These are phyloP conservation scores for Plectosphaerella plurivora DNA, from an alignment of 2,329 filamentous ascomycete species.

Conservation along the genomic window DNA sequence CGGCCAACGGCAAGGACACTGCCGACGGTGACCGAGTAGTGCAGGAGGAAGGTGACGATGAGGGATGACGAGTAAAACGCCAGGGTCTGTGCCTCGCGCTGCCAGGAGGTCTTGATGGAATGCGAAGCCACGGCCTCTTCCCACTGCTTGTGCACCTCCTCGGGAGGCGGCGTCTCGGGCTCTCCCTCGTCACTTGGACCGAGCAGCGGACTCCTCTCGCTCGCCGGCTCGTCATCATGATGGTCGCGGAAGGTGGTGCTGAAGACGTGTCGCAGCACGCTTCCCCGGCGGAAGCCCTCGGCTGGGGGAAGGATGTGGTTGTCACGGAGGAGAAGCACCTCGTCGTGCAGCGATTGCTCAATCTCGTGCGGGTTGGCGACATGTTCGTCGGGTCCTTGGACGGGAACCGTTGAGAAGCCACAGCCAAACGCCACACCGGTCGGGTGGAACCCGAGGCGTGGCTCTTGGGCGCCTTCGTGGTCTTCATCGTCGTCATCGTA, in stretches of 20 bases:
- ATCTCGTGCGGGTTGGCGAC: constrained; percentile 50
- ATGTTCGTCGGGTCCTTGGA: constrained; percentile 30
- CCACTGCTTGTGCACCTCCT: constrained; percentile 70
- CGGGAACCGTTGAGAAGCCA: constrained; percentile 61
- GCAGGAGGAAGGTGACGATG: constrained; percentile 70
- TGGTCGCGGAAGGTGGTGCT: constrained; percentile 57
- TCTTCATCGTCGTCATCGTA: constrained; percentile 24
- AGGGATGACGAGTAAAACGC: constrained; percentile 65
- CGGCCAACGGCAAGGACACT: constrained; percentile 76
- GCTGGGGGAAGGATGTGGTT: constrained; percentile 59
- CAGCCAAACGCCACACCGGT: constrained; percentile 72
- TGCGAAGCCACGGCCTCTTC: constrained; percentile 78
- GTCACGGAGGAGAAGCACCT: constrained; percentile 56
- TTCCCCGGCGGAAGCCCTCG: constrained; percentile 26
- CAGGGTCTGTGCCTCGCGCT: constrained; percentile 80
- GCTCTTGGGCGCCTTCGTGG: constrained; percentile 32
- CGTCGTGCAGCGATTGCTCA: constrained; percentile 52
- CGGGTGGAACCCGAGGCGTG: constrained; percentile 66
- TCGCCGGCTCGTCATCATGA: constrained; percentile 16
- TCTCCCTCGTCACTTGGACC: constrained; percentile 25
- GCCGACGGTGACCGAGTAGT: constrained; percentile 80
- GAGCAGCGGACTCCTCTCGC: constrained; percentile 33
- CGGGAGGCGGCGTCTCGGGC: constrained; percentile 37
- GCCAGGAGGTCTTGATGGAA: constrained; percentile 85
- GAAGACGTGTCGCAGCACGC: constrained; percentile 44